Percentiles rank a stretch among this genome's conserved stretches.
phyloP scores from a whole-genome alignment of 768 basidiomycete species.

The Termitomyces heimii region DNA sequence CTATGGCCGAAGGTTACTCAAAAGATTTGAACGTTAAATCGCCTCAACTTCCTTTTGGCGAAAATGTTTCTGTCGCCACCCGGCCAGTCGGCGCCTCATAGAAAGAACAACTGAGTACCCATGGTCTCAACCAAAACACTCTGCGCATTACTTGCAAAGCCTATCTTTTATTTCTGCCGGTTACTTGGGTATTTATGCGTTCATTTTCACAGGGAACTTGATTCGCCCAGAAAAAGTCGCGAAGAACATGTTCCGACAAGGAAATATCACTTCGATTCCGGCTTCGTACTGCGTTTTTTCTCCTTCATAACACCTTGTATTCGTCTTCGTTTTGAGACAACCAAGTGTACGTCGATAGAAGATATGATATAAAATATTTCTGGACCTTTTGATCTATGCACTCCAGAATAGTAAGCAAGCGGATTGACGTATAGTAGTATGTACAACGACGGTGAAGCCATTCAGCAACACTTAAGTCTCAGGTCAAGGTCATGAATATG shows the following conservation, averaged over 20 bases:
- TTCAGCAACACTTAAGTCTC: neutral
- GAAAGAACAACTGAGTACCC: slow-evolving; percentile 14
- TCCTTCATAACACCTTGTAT: slow-evolving; percentile 22
- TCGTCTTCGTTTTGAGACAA: slow-evolving; percentile 27
- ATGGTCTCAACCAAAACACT: slow-evolving; percentile 7
- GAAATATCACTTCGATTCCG: slow-evolving; percentile 12
- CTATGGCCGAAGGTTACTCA: slow-evolving; percentile 29
- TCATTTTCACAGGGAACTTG: slow-evolving; percentile 25
- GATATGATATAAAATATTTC: slow-evolving; percentile 26
- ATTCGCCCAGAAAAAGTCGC: slow-evolving; percentile 11
- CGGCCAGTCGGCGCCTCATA: slow-evolving; percentile 35
- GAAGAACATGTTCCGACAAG: slow-evolving; percentile 10
- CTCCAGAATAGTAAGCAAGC: neutral
- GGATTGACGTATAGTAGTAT: neutral
- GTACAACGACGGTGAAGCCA: neutral
- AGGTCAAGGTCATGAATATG: neutral
- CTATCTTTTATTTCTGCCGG: slow-evolving; percentile 21
- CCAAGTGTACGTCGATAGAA: slow-evolving; percentile 32
- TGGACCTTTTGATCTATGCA: slow-evolving; percentile 1
- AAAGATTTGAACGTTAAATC: slow-evolving; percentile 50
- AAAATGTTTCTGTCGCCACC: slow-evolving; percentile 52
- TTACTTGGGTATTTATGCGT: slow-evolving; percentile 39
- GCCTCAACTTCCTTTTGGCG: slow-evolving; percentile 55
- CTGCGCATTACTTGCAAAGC: slow-evolving; percentile 11
- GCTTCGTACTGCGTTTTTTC: slow-evolving; percentile 8